Base-by-base conservation (phyloP, 345 rosid species). In the Camelina sativa region DNA sequence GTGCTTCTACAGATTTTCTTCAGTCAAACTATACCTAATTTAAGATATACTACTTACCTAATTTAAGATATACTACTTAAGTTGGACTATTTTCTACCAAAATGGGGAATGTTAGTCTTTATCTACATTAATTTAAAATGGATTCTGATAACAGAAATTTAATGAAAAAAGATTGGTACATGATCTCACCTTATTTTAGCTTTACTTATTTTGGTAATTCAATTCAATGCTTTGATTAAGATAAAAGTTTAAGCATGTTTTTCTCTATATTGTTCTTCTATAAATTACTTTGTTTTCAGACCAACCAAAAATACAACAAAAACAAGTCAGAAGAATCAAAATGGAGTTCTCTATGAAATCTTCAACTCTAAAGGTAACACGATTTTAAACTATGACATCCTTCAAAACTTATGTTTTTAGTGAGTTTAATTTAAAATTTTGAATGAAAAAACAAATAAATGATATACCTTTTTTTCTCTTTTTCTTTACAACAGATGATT, bases 291-390 rank as follows among this genome's bases (percentile, higher is more conserved):
- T 54, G 40, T 69, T 34, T 46, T 2, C 4, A 25, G 46, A 6
- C 8, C n/a, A 50, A 17, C 3, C 10, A 30, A 40, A 61, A 75
- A 30, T 20, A 48, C n/a, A 65, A 55, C 17, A 34, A 69, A 61
- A 9, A 63, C 47, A 73, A 65, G 52, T 58, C 43, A n/a, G 51
- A 62, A 20, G 19, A 74, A 62, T 54, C 48, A 17, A 55, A 28
- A 76, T 76, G 71, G 70, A 69, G 64, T 63, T 63, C 37, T 70
- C 80, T 62, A 64, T 69, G 11, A 69, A 46, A 7, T 60, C 63
- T 68, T 76, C 80, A 76, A 55, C 65, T 44, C 65, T 32, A 62
- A 76, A 76, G 75, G 80, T 76, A 70, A 40, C 38, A 19, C 19
- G 20, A 12, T 38, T 19, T 37, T 25, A 23, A 50, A 41, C 30